Percentiles rank a stretch among this genome's conserved stretches.
Conservation (phyloP, 1,139 yeast genomes). For the Yamadazyma diospyri region DNA sequence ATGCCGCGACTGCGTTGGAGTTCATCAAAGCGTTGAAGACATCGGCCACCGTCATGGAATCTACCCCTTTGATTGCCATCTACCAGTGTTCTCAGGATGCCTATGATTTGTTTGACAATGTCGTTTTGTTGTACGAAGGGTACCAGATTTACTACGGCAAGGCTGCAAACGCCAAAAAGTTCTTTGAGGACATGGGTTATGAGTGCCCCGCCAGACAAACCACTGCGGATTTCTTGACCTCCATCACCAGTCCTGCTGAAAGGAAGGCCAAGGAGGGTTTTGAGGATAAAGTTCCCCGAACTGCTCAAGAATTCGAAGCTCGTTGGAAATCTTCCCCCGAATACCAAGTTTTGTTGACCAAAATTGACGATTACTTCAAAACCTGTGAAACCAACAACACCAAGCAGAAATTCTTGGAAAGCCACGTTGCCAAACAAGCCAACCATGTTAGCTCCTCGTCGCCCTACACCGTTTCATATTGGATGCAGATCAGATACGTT, state of each 20-base stretch:
- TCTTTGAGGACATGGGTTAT: constrained; percentile 47
- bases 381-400: constrained; percentile 16
- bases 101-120: constrained; percentile 68
- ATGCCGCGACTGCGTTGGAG: constrained; percentile 71
- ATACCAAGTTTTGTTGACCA: constrained; percentile 27
- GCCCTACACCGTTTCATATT: constrained; percentile 62
- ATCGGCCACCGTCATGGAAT: constrained; percentile 51
- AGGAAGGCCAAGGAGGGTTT: constrained; percentile 46
- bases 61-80: constrained; percentile 57
- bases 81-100: constrained; percentile 70
- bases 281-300: constrained; percentile 63
- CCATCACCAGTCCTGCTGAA: constrained; percentile 53
- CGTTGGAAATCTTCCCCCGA: constrained; percentile 61
- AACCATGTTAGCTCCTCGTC: constrained; percentile 50
- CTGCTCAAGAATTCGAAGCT: constrained; percentile 64
- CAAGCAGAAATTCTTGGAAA: constrained; percentile 28
- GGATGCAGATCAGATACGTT: constrained; percentile 60
- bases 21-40: constrained; percentile 60
- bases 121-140: constrained; percentile 70
- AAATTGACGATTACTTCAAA: constrained; percentile 30
- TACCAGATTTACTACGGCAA: constrained; percentile 76
- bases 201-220: constrained; percentile 73
- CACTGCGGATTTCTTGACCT: constrained; percentile 71
- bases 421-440: constrained; percentile 58
- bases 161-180: constrained; percentile 41